Percentiles rank a stretch among this genome's conserved stretches.
Evolutionary conservation across 148 eudicot species (phyloP).

Genomic region (Hydrangea macrophylla): DNA sequence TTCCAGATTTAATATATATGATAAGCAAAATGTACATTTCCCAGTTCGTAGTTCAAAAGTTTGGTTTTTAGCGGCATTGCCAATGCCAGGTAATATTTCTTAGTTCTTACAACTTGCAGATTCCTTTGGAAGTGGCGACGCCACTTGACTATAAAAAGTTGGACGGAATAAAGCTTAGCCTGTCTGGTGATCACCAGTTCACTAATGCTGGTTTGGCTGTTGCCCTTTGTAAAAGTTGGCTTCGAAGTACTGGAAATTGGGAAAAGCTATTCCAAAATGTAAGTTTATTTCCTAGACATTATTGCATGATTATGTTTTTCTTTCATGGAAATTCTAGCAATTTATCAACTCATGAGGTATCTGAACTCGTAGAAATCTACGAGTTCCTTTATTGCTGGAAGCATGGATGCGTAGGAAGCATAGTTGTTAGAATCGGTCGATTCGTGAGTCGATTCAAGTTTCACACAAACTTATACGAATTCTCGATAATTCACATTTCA

Average conservation of each 20-base stretch:
- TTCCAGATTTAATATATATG: not conserved
- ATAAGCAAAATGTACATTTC: no score
- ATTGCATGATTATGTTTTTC: constrained; percentile 6
- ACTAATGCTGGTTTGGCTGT: constrained; percentile 82
- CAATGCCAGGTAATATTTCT: no score
- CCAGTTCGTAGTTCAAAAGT: no score
- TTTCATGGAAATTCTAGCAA: not conserved
- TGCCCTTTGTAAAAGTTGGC: constrained; percentile 80
- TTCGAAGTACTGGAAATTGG: constrained; percentile 50
- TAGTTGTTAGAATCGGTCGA: no score
- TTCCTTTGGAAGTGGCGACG: constrained; percentile 55
- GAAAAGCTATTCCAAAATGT: constrained; percentile 46
- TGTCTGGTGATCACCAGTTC: constrained; percentile 85
- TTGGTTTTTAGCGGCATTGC: no score
- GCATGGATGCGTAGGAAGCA: not conserved
- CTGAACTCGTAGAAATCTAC: not conserved
- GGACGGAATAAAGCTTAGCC: constrained; percentile 55
- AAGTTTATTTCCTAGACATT: constrained; percentile 17
- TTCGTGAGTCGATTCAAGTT: no score
- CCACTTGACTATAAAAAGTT: constrained; percentile 50
- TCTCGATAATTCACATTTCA: no score
- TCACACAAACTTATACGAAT: no score
- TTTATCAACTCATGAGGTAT: not conserved
- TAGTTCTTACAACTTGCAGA: constrained; percentile 39
- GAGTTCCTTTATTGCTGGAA: not conserved